Conservation (phyloP, 257 asterid genomes). For the Gardenia jasminoides region DNA sequence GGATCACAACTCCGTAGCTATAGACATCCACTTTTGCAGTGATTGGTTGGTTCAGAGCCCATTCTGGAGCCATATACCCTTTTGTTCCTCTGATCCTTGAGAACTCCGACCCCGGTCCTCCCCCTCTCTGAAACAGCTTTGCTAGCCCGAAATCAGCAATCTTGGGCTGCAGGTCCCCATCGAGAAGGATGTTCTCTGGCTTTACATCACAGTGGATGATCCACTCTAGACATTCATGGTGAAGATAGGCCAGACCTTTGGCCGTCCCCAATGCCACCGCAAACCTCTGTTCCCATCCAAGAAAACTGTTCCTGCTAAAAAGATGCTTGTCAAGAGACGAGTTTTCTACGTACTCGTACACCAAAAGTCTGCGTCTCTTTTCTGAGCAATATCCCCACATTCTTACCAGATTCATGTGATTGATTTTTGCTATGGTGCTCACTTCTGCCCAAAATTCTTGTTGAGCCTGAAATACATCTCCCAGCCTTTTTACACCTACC, state of each 20-base stretch:
- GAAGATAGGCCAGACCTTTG: conserved; percentile 42
- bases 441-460: conserved; percentile 39
- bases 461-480: conserved; percentile 31
- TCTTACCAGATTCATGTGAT: conserved; percentile 42
- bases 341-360: conserved; percentile 34
- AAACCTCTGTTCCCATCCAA: conserved; percentile 37
- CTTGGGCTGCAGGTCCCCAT: conserved; percentile 28
- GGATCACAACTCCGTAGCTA: conserved; percentile 39
- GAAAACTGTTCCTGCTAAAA: conserved; percentile 6
- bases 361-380: conserved; percentile 29
- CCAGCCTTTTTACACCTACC: conserved; percentile 32
- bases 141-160: conserved; percentile 52
- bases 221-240: conserved; percentile 50
- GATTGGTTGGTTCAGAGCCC: conserved; percentile 38
- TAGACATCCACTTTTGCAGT: conserved; percentile 47
- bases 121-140: conserved; percentile 32
- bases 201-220: conserved; percentile 47
- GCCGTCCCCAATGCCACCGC: conserved; percentile 38
- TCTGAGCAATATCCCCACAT: conserved; percentile 49
- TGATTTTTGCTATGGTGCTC: conserved; percentile 31
- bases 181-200: conserved; percentile 40
- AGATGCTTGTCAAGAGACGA: conserved; percentile 35
- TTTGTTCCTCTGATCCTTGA: conserved; percentile 38
- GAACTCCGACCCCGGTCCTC: conserved; percentile 23
- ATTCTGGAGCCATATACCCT: conserved; percentile 49